Base-by-base conservation (phyloP, 2,329 filamentous ascomycete genomes). In the Thielaviopsis musarum region DNA sequence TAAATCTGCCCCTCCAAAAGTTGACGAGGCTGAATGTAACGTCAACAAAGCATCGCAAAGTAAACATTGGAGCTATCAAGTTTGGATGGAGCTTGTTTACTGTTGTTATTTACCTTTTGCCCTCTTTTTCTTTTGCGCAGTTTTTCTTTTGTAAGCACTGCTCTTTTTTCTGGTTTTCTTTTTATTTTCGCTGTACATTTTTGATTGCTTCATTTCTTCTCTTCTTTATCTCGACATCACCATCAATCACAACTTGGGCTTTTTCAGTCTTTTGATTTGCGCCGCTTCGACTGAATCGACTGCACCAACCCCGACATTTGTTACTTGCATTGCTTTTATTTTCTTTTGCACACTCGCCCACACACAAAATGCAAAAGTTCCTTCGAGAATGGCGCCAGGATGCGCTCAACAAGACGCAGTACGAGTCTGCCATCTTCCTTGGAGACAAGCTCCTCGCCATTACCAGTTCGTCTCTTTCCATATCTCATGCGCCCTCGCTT, bases 361-460 rank as follows among this genome's bases (percentile, higher is more conserved):
- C 21, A n/a, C 45, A 48, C 57, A 52, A 24, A 54, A 97, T 98
- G 93, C 90, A 97, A 77, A 84, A 83, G 67, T 96, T 91, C 72
- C 79, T 98, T 68, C 85, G 91, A 69, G 86, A 88, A 68, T 98
- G 93, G 93, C 82, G 91, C 69, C 88, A 95, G 73, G 90, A 96
- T 75, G 91, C 91, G 69, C 77, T 95, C 68, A 91, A 95, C 73
- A 93, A 94, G 71, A 89, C 93, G 64, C 93, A 98, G 70, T 91
- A 96, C 71, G 91, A 97, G 65, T 88, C 91, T 38, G 93, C 93
- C 68, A 91, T 97, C 66, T 97, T 95, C 70, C 89, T 97, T 64
- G 93, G 90, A 64, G 93, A 98, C 78, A 98, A 98, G 75, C 78
- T 98, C 66, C 79, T 97, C 61, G 93, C 93, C 61, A 77, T 98